Evolutionary conservation across 352 stramenopile species (phyloP), one percentile per base, ranked within the genome.

Genomic region (Phytophthora melonis): DNA sequence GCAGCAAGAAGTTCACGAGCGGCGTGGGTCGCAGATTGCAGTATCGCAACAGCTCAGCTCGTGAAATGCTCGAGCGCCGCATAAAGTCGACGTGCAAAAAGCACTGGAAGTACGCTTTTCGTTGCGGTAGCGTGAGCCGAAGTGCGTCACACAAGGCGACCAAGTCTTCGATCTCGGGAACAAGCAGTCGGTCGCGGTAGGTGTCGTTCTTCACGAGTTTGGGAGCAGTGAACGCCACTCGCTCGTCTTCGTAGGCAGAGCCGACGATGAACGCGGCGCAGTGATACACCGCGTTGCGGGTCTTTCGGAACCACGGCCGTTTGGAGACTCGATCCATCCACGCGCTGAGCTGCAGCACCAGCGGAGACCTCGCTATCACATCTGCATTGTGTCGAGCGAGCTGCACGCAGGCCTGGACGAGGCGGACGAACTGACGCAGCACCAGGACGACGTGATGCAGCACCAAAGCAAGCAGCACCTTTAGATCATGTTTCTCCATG

Each of bases 11-110:
- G 13, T 16, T 62, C 0, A 74, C 75, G 1, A 82, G 63, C 2
- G 77, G 72, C 1, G 81, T 84, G 6, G 68, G 61, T 43, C 78
- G 75, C 23, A 93, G 57, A 56, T 68, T 74, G 58, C 82, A 93
- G 53, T 90, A 91, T 2, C 86, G 84, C 53, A 92, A 57, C 14
- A 93, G 63, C 58, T 93, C 86, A 1, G 54, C 58, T 3, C 84
- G 74, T 3, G 86, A 83, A 18, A 93, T 64, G 5, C 77, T 82
- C 1, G 82, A 81, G 14, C 83, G 80, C 0, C 86, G 82, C 77
- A 89, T 75, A 50, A 74, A 87, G 66, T 93, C 86, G 19, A 93
- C 63, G 34, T 88, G 82, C 30, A 86, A 49, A 56, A 93, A 93
- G 56, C 79, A 90, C 27, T 80, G 82, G 34, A 93, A 93, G 30